Base-by-base conservation (phyloP, 2,329 filamentous ascomycete species). In the Penicillium sclerotigenum region DNA sequence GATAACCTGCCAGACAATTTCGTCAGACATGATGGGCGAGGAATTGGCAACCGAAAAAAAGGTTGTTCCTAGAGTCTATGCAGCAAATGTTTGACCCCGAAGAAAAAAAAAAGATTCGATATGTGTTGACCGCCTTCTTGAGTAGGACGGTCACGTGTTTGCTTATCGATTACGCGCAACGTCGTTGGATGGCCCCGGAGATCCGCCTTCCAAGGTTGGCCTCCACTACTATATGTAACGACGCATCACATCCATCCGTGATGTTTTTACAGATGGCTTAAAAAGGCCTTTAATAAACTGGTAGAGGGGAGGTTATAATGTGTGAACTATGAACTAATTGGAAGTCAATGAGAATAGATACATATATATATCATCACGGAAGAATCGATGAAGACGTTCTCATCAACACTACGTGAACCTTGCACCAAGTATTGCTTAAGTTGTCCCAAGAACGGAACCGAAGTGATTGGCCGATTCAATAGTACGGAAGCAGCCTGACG, bases 1-100 rank as follows among this genome's bases (percentile, higher is more conserved):
- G 65, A 97, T 96, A 56, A 97, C 90, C 74, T 92, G 87, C 94
- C 94, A 99, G 62, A 97, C 88, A 63, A 97, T 95, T 77, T 97
- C 93, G 81, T 97, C 93, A 61, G 91, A 95, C 56, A 90, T 61
- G 59, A 62, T 66, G 49, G 60, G 62, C 49, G 22, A 64, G 47
- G 28, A 58, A 63, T 33, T 59, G 48, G 43, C 43, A 51, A 51
- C 48, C 48, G 29, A 33, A 49, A 48, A 26, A 51, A 20, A 45
- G 38, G 48, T 43, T 51, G 38, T 8, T 43, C 29, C 37, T 51
- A 10, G 16, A 34, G 38, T 43, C 38, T 51, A 51, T 34, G 37
- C 28, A 51, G 37, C 48, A 41, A 29, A 34, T 51, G 48, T 26
- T 51, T 43, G 20, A 51, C 47, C 28, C 37, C 47, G 47, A 51